phyloP scores from a whole-genome alignment of 768 basidiomycete species.

The Crucibulum laeve region DNA sequence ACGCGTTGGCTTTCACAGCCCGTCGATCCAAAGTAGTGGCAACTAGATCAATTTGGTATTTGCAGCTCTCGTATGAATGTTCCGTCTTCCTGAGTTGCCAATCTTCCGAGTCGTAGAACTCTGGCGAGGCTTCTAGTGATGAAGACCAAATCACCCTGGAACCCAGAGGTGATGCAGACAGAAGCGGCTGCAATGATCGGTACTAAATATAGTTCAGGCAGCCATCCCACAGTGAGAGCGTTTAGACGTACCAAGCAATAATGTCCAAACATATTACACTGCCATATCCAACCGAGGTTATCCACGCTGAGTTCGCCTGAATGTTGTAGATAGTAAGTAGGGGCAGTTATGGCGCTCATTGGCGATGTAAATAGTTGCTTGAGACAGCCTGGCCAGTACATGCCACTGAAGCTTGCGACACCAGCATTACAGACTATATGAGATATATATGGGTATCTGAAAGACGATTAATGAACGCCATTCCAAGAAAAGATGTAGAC shows the following conservation, averaged over 20 bases:
- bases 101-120: slow-evolving; percentile 57
- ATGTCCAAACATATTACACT: slow-evolving; percentile 81
- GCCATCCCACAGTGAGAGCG: neutral
- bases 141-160: slow-evolving; percentile 78
- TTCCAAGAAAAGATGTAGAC: slow-evolving; percentile 13
- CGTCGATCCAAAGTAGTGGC: slow-evolving; percentile 47
- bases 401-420: slow-evolving; percentile 47
- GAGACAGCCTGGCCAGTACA: slow-evolving; percentile 45
- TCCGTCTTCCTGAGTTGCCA: slow-evolving; percentile 63
- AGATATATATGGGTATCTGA: slow-evolving; percentile 76
- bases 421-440: slow-evolving; percentile 83
- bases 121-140: slow-evolving; percentile 57
- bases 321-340: slow-evolving; percentile 53
- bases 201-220: slow-evolving; percentile 35
- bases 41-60: slow-evolving; percentile 76
- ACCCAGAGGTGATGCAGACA: slow-evolving; percentile 42
- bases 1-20: slow-evolving; percentile 23
- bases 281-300: slow-evolving; percentile 78
- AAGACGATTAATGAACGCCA: slow-evolving; percentile 2
- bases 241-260: slow-evolving; percentile 62
- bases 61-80: slow-evolving; percentile 66
- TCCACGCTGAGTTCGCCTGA: slow-evolving; percentile 59
- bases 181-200: slow-evolving; percentile 51
- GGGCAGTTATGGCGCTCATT: slow-evolving; percentile 45
- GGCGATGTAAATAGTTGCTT: slow-evolving; percentile 44